These are phyloP conservation scores for Coprinopsis marcescibilis DNA, from an alignment of 768 basidiomycete genomes.

Conservation along the genomic window DNA sequence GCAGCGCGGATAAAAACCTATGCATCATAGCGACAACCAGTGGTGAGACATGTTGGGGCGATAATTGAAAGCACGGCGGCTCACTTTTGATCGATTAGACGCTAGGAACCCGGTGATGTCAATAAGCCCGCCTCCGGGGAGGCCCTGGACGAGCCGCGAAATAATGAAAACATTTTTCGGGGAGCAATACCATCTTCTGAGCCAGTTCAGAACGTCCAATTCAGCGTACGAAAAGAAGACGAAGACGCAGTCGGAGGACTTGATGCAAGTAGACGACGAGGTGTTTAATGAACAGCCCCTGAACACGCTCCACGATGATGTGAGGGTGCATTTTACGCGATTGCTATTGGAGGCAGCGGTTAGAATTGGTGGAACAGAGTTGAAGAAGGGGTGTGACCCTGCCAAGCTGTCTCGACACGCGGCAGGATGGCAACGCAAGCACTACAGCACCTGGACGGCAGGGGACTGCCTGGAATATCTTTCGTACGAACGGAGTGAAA, in stretches of 20 bases:
- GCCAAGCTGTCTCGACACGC: conserved; percentile 49
- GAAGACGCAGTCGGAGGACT: conserved; percentile 28
- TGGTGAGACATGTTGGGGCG: no score
- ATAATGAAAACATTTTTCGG: conserved; percentile 44
- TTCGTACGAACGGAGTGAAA: conserved; percentile 6
- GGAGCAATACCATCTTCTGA: conserved; percentile 21
- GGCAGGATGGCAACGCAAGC: conserved; percentile 40
- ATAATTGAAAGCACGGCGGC: no score
- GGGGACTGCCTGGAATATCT: conserved; percentile 57
- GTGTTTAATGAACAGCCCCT: conserved; percentile 49
- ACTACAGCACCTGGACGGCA: conserved; percentile 46
- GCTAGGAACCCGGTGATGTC: conserved; percentile 32
- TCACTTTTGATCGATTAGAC: no score
- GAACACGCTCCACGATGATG: conserved; percentile 61
- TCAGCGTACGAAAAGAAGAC: conserved; percentile 30
- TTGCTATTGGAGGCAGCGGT: conserved; percentile 54
- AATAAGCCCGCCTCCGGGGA: conserved; percentile 28
- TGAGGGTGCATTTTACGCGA: conserved; percentile 63
- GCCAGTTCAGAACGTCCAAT: conserved; percentile 35
- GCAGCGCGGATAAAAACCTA: conserved; percentile 67
- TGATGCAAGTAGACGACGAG: conserved; percentile 63
- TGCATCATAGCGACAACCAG: conserved; percentile 35
- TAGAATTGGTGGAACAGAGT: conserved; percentile 46
- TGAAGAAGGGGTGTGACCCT: conserved; percentile 30
- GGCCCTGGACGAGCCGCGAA: conserved; percentile 43